A percentile compares a stretch with the other conserved stretches of the same genome.
Evolutionary conservation across 225 moss, liverwort and hornwort species (phyloP).

Genomic region (Thuidium tamariscinum): DNA sequence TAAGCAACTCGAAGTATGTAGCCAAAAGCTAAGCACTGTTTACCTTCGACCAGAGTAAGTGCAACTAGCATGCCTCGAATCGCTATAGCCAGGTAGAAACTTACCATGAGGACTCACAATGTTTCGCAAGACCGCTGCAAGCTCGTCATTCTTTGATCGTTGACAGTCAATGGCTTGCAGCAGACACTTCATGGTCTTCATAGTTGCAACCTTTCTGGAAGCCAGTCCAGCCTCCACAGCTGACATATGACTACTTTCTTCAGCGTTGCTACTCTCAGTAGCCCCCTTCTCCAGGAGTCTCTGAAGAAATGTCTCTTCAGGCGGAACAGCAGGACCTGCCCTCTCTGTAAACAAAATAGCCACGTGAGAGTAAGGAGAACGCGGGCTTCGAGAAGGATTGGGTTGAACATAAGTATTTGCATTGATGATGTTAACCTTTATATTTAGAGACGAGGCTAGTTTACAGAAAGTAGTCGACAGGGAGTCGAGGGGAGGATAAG

Average conservation of each 20-base stretch:
- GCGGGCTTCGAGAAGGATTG: constrained; percentile 12
- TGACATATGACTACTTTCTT: constrained; percentile 41
- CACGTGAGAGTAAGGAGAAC: not conserved
- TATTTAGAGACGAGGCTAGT: not conserved
- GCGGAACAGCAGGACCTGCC: constrained; percentile 32
- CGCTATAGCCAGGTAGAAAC: constrained; percentile 14
- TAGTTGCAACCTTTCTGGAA: constrained; percentile 55
- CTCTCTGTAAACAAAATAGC: constrained; percentile 53
- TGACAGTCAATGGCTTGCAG: constrained; percentile 87
- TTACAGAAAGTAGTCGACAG: not conserved
- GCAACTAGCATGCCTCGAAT: not conserved
- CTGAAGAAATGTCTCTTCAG: constrained; percentile 85
- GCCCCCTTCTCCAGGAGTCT: constrained; percentile 92
- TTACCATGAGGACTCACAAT: constrained; percentile 65
- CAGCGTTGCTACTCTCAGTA: constrained; percentile 78
- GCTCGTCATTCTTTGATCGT: constrained; percentile 67
- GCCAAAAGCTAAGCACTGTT: not conserved
- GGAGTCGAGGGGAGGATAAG: not conserved
- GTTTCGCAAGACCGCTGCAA: constrained; percentile 53
- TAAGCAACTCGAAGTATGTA: not conserved
- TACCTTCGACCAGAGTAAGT: not conserved
- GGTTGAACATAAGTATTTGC: not conserved
- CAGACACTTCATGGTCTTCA: constrained; percentile 73
- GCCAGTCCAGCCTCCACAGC: constrained; percentile 60
- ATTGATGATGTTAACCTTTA: not conserved